Evolutionary conservation across 2,329 filamentous ascomycete genomes (phyloP), one percentile per base, ranked within the genome.

Genomic region (Bisporella sp.): DNA sequence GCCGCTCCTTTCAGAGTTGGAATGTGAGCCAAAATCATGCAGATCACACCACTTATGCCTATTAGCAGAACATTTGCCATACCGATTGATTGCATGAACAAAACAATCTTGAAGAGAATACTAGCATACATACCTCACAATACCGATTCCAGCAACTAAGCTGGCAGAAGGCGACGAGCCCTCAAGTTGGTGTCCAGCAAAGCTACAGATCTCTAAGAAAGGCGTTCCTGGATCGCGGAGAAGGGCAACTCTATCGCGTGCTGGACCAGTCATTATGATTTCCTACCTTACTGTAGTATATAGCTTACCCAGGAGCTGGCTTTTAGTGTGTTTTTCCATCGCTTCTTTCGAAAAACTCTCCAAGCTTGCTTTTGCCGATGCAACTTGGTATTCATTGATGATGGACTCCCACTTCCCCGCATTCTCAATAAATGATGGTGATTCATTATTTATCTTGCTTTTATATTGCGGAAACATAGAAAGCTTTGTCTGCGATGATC

Each of bases 1-100:
- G 70, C 68, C 0, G 70, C 70, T 35, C 70, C 70, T 43, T 66
- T 70, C 41, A 69, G 64, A 2, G 70, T 69, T 2, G 70, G 69
- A 9, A 72, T 70, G 53, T 72, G 69, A 1, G 68, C 68, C 52
- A 71, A 64, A 6, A 72, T 57, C 41, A 71, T 52, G 48, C 68
- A 70, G 31, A 61, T 57, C 12, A 63, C 59, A 5, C 67, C 66
- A 54, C 67, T 69, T 31, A 5, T 33, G 7, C 30, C 5, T 37
- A 40, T 39, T n/a, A 39, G 35, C 35, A 2, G 8, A 39, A 39
- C 35, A 39, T 9, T 39, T 11, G 9, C 35, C 2, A 9, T 39
- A 51, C 43, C 55, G 55, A 6, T 29, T 33, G 28, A 33, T 13
- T 4, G 29, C 35, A 43, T n/a, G 9, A 47, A 9, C 21, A 12